Percentiles rank a stretch among this genome's conserved stretches.
Conservation (phyloP, 768 basidiomycete species). For the Leccinum variicolor region DNA sequence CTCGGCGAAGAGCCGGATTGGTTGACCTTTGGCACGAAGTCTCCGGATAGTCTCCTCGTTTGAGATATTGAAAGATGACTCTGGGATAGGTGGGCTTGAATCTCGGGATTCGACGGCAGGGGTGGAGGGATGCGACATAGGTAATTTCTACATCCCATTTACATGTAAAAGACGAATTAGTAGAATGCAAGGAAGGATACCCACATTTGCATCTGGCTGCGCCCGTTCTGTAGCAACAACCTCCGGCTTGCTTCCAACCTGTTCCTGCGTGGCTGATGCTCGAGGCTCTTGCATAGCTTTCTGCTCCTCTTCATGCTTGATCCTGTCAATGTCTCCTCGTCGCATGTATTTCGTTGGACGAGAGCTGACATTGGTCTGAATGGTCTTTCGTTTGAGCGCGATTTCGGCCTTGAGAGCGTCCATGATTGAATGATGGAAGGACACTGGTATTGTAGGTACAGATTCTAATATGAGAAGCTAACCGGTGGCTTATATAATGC, state of each 20-base stretch:
- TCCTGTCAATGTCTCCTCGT: conserved; percentile 81
- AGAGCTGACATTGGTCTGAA: conserved; percentile 43
- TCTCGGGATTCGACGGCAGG: conserved; percentile 33
- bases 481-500: conserved; percentile 23
- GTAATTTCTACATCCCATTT: conserved; percentile 47
- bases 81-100: conserved; percentile 37
- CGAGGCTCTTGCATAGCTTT: conserved; percentile 27
- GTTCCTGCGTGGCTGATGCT: conserved; percentile 33
- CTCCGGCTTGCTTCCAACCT: conserved; percentile 17
- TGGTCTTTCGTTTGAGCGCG: conserved; percentile 77
- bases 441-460: not conserved
- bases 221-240: conserved; percentile 18
- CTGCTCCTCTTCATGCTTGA: conserved; percentile 47
- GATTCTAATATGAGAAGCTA: not conserved
- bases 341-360: conserved; percentile 86
- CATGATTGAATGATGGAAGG: conserved; percentile 44
- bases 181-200: conserved; percentile 18
- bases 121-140: conserved; percentile 41
- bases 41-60: conserved; percentile 90
- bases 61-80: conserved; percentile 76
- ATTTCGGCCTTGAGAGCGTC: conserved; percentile 90
- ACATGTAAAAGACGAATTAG: conserved; percentile 32
- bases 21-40: conserved; percentile 88
- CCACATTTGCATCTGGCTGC: conserved; percentile 41
- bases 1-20: conserved; percentile 92